Percentiles rank a stretch among this genome's conserved stretches.
Conservation (phyloP, 225 moss, liverwort and hornwort species). For the Straminergon stramineum region DNA sequence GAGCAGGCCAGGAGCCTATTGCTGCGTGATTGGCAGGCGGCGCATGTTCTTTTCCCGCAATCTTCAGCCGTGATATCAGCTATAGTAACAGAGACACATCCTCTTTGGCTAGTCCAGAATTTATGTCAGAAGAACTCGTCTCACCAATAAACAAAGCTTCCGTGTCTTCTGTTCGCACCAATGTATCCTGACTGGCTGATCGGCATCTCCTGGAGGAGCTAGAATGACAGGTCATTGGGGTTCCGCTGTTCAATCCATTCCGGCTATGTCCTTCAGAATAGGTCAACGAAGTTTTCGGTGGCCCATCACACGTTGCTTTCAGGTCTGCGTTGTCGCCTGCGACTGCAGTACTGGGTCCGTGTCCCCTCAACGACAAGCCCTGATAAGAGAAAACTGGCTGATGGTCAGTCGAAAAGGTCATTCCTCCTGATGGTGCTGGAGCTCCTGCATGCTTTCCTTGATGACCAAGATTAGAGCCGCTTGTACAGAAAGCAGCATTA, state of each 20-base stretch:
- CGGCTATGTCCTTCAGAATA: constrained; percentile 2
- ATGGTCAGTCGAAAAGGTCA: background rate
- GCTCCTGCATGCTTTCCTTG: constrained; percentile 2
- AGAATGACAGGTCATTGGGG: constrained; percentile 1
- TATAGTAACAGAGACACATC: constrained; percentile 39
- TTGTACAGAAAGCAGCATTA: background rate
- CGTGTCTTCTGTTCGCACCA: background rate
- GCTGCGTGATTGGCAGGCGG: background rate
- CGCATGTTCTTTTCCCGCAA: constrained; percentile 15
- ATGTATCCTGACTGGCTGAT: background rate
- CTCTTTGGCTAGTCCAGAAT: constrained; percentile 27
- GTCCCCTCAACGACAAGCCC: constrained; percentile 25
- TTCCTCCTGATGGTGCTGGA: constrained; percentile 1
- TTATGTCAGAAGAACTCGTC: constrained; percentile 9
- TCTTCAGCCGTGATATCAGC: constrained; percentile 31
- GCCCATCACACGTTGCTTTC: constrained; percentile 2
- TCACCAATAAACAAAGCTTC: constrained; percentile 5
- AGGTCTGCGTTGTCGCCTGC: constrained; percentile 18
- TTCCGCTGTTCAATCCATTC: constrained; percentile 1
- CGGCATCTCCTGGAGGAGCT: constrained; percentile 15
- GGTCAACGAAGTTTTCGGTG: constrained; percentile 3
- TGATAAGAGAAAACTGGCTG: constrained; percentile 1
- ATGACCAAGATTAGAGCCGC: constrained; percentile 11
- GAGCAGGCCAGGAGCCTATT: background rate
- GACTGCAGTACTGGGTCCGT: constrained; percentile 17